Conservation (phyloP, 1,284 basidiomycete genomes). For the Naganishia sp. region DNA sequence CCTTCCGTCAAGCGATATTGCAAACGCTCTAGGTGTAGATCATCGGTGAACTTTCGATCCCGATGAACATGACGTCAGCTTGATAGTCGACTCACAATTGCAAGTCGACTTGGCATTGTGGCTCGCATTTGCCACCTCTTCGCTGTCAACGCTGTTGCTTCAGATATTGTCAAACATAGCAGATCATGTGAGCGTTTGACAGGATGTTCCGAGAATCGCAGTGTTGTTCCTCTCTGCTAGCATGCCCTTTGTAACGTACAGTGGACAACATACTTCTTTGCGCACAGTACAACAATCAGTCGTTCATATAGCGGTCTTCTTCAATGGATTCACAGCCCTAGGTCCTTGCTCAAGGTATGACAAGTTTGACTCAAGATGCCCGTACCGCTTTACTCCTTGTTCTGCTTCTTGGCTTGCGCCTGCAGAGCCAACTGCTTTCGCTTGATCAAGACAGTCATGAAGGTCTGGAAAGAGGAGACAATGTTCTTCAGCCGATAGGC, state of each 20-base stretch:
- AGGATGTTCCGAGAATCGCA: no score
- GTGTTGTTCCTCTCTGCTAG: no score
- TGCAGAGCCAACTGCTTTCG: slow-evolving; percentile 30
- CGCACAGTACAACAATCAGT: neutral
- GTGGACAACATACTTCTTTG: neutral
- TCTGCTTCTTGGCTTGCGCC: slow-evolving; percentile 31
- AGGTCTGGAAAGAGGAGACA: slow-evolving; percentile 63
- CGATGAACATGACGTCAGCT: slow-evolving; percentile 1
- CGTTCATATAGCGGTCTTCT: neutral
- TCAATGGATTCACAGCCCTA: neutral
- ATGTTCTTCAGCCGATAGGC: neutral
- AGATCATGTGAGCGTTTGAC: no score
- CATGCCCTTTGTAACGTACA: no score
- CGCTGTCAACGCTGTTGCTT: no score
- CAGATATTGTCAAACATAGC: no score
- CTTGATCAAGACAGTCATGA: slow-evolving; percentile 54
- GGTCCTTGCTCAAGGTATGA: neutral
- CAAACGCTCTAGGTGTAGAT: neutral
- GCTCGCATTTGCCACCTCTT: neutral
- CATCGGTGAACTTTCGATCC: slow-evolving; percentile 8
- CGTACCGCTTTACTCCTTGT: slow-evolving; percentile 15
- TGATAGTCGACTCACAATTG: neutral
- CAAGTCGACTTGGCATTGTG: neutral
- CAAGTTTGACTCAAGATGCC: neutral
- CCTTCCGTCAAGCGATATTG: no score